Evolutionary conservation across 2,329 filamentous ascomycete genomes (phyloP), one percentile per base, ranked within the genome.

Genomic region (Myriosclerotinia curreyana): DNA sequence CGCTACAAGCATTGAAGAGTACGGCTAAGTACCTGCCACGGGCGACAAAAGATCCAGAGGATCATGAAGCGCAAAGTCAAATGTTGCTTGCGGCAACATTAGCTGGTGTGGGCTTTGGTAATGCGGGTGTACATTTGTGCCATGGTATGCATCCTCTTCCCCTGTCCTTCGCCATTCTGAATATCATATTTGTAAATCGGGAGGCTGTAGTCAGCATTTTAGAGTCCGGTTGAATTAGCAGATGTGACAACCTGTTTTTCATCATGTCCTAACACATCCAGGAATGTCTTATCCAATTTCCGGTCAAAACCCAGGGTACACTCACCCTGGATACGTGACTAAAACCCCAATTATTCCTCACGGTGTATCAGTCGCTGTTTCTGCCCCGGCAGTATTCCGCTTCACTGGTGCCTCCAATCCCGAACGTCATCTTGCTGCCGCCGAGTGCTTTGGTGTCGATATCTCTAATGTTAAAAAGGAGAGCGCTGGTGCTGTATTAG

Each of bases 231-330:
- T 44, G 3, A 11, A 34, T 11, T 3, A 44, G 20, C 20, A 36
- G 11, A 36, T 15, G 11, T 1, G 4, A 11, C 44, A 49, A 60
- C 15, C 28, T 14, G 2, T 17, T 15, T 28, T 25, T 17, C n/a
- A 17, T 8, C 44, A 14, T 44, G 34, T 59, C 60, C 66, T 67
- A 40, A 66, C 36, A 63, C 28, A 36, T 5, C 0, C 31, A 86
- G 84, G 94, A 75, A 98, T 99, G 94, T 96, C 91, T 31, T 99
- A 99, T 74, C 95, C 95, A 22, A 96, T 99, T 73, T 96, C 92
- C 0, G 91, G 92, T 38, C 93, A 97, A 75, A 99, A 99, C 75
- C 91, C 91, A 0, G 88, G 89, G 6, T 98, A 98, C 78, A 87
- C 86, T 72, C 95, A 99, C 75, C 77, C 83, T 0, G 95, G 95